A percentile compares a stretch with the other conserved stretches of the same genome.
Conservation (phyloP, 371 early-diverging fungal species). For the Mucor velutinosus region DNA sequence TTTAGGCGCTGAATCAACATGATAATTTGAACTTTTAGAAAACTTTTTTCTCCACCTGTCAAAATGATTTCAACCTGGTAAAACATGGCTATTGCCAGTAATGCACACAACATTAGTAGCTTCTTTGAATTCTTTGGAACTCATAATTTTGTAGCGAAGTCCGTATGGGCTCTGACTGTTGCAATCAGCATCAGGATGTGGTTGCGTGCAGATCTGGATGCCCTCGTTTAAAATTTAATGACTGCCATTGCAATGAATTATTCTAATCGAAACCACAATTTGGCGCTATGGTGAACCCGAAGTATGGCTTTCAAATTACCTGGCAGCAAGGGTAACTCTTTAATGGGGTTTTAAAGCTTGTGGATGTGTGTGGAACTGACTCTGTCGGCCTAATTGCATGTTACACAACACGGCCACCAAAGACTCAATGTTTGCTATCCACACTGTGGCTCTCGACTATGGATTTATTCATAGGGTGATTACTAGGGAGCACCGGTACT, state of each 20-base stretch:
- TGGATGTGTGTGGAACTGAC: slow-evolving; percentile 33
- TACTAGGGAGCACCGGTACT: slow-evolving; percentile 33
- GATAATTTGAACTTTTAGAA: too few species aligned
- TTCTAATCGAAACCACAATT: not conserved
- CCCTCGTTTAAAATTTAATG: not conserved
- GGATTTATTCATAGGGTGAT: slow-evolving; percentile 5
- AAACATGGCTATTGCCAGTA: too few species aligned
- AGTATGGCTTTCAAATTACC: not conserved
- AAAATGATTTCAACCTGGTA: too few species aligned
- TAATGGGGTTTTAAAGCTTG: slow-evolving; percentile 41
- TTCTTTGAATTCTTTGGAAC: too few species aligned
- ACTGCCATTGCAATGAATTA: not conserved
- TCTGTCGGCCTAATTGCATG: slow-evolving; percentile 42
- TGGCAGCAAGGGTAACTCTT: not conserved
- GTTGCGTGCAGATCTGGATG: too few species aligned
- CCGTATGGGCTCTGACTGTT: too few species aligned
- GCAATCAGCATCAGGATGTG: too few species aligned
- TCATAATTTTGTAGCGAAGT: too few species aligned
- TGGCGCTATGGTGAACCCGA: not conserved
- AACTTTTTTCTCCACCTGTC: too few species aligned
- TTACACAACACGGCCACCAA: slow-evolving; percentile 42
- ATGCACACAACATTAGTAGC: too few species aligned
- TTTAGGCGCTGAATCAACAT: too few species aligned
- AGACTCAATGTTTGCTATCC: slow-evolving; percentile 34
- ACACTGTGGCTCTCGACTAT: slow-evolving; percentile 27